Evolutionary conservation across 2,329 filamentous ascomycete genomes (phyloP), one percentile per base, ranked within the genome.

Genomic region (Xylariaceae sp.): DNA sequence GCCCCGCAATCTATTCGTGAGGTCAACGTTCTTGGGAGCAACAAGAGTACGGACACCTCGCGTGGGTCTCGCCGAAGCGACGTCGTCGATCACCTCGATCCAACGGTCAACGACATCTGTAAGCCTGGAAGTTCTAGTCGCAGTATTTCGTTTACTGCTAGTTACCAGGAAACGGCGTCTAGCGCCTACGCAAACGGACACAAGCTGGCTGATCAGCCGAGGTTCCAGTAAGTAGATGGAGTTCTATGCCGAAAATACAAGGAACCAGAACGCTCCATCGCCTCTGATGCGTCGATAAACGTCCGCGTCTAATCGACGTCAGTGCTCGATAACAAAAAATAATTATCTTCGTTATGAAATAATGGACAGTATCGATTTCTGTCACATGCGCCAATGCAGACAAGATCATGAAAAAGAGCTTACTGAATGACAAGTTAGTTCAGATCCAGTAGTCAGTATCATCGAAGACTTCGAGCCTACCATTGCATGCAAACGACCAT

Each of bases 241-340:
- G 17, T 52, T 45, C 50, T 43, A 53, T 2, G 44, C 42, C 3
- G 45, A 40, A n/a, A 44, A 44, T 16, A 54, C 42, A 13, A 53
- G 44, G 16, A 39, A 38, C 24, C 42, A 54, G 19, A 51, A 54
- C 1, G 50, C 39, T 9, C 34, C 17, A 17, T 42, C 28, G 3
- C 48, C 50, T 22, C 40, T 26, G 1, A 52, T 13, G n/a, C 50
- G 46, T 13, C 37, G 19, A 31, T 51, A 54, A 11, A 48, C 45
- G 18, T 54, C 51, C 4, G 45, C 39, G n/a, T 40, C 22, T 26
- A 26, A 26, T 26, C 11, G 22, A 26, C 11, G 22, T 26, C 22
- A 26, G 22, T 26, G 11, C 22, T 26, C 6, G 6, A 11, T 6
- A 26, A 6, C 22, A 26, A 26, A 11, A n/a, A n/a, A n/a, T n/a